Conservation (phyloP, 805 yeast species). For the Saccharomycopsis schoenii region DNA sequence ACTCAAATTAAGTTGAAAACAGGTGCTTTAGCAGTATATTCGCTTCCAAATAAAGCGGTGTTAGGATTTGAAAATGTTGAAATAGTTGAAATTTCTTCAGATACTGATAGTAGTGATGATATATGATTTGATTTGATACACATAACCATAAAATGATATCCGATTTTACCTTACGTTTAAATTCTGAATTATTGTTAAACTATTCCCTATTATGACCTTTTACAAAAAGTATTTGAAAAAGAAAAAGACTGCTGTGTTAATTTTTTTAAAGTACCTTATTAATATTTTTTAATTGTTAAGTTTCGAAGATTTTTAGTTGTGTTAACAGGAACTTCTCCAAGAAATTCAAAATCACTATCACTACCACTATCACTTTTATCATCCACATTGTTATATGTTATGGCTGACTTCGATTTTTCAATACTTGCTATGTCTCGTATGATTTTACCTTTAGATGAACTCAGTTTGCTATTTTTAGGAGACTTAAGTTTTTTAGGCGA, state of each 20-base stretch:
- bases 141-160: no score
- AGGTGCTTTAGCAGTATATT: neutral
- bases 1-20: neutral
- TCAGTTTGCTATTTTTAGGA: neutral
- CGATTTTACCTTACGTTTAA: no score
- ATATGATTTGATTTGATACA: neutral
- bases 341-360: constrained; percentile 2
- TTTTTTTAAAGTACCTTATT: neutral
- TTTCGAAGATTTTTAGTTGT: neutral
- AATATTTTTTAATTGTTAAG: neutral
- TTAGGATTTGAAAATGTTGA: neutral
- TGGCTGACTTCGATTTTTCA: no score
- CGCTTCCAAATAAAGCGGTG: neutral
- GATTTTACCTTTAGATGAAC: neutral
- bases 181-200: no score
- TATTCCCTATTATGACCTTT: no score
- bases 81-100: neutral
- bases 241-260: no score
- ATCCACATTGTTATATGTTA: neutral
- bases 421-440: neutral
- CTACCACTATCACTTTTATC: neutral
- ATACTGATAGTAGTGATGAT: neutral
- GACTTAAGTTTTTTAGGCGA: neutral
- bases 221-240: no score
- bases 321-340: neutral